Percentiles rank a stretch among this genome's conserved stretches.
Evolutionary conservation across 306 rosid genomes (phyloP).

Genomic region (Psophocarpus tetragonolobus): DNA sequence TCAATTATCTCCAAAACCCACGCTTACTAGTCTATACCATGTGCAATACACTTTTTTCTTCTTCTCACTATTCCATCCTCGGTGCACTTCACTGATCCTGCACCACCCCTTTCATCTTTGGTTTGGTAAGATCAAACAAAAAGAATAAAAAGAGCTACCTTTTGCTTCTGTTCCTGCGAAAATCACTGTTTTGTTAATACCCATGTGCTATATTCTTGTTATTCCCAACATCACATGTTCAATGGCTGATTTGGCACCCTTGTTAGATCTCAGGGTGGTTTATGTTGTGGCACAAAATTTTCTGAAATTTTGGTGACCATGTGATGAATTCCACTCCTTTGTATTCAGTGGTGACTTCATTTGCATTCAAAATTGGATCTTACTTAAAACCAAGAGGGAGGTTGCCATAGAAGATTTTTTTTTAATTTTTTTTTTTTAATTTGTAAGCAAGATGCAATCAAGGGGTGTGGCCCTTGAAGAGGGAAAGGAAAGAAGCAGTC

Average conservation of each 20-base stretch:
- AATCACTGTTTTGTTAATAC: constrained; percentile 11
- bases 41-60: background rate
- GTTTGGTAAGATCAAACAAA: background rate
- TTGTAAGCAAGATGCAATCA: constrained; percentile 61
- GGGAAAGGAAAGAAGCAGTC: constrained; percentile 68
- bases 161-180: constrained; percentile 22
- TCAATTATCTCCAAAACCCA: constrained; percentile 13
- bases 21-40: background rate
- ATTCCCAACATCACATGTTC: constrained; percentile 27
- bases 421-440: background rate
- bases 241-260: constrained; percentile 25
- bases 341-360: background rate
- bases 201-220: constrained; percentile 28
- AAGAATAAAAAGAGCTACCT: background rate
- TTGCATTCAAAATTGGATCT: constrained; percentile 24
- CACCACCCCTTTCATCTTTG: background rate
- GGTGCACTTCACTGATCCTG: background rate
- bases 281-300: background rate
- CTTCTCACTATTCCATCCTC: background rate
- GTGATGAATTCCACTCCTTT: constrained; percentile 24
- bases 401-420: background rate
- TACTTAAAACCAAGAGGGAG: constrained; percentile 21
- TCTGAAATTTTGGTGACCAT: background rate
- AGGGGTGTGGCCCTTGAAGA: constrained; percentile 72
- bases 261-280: constrained; percentile 41